Base-by-base conservation (phyloP, 495 filamentous ascomycete genomes). In the Astrothelium macrocarpum region DNA sequence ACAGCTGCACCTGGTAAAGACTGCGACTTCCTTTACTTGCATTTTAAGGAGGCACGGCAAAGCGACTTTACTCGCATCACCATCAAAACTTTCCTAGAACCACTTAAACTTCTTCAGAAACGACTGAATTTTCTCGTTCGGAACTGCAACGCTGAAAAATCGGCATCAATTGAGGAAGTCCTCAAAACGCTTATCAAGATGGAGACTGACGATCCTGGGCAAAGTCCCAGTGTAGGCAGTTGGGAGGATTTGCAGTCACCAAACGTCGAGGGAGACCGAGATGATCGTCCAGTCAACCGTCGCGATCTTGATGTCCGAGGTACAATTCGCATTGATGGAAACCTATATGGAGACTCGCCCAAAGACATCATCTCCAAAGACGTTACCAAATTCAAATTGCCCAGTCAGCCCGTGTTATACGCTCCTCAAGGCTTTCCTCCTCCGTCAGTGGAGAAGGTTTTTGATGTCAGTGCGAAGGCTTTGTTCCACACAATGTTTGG, bases 401-500 rank as follows among this genome's bases (percentile, higher is more conserved):
- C 95, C 9, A 79, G 86, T 0, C 84, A 90, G 64, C 84, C 94
- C 1, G 87, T 97, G 0, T 75, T 87, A 46, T 96, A 91, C 75
- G 85, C 88, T 56, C 94, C 94, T 0, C 81, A 86, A 60, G 89
- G 85, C 34, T 90, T 95, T 80, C 84, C 88, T 62, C 78, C 81
- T 63, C 76, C 86, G 7, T 77, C 80, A 29, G 81, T 88, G 1
- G 90, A 96, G 71, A 85, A 87, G 64, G 79, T 87, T 53, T 92
- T 95, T 68, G 87, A 94, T 63, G 81, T 97, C 60, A 93, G 88
- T 66, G 84, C 94, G 18, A 97, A 97, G 73, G 90, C 91, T 1
- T 81, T 96, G 34, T 97, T 97, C 74, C 94, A 97, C 70, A 87
- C 97, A 11, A 81, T 98, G 62, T 97, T 97, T 70, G 94, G 94